Conservation (phyloP, 2,329 filamentous ascomycete genomes). For the Xylaria multiplex region DNA sequence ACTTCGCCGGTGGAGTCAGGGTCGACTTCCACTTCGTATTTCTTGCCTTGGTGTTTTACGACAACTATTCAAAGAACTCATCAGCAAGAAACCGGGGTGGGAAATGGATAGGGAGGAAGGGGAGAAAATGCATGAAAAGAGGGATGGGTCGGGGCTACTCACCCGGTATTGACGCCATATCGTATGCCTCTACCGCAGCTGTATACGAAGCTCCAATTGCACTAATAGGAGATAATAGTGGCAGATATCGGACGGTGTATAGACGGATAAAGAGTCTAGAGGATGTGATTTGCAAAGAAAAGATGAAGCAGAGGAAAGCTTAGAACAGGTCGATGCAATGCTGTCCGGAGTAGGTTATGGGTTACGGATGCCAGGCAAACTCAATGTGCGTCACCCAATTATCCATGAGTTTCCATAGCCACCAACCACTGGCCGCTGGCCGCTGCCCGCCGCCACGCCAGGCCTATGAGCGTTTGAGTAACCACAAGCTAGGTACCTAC, state of each 20-base stretch:
- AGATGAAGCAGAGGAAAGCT: neutral
- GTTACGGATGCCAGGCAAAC: slow-evolving; percentile 35
- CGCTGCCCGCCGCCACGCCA: neutral
- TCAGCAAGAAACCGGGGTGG: slow-evolving; percentile 39
- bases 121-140: slow-evolving; percentile 3
- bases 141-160: neutral
- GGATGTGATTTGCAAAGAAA: neutral
- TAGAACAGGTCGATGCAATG: neutral
- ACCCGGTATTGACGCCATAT: slow-evolving; percentile 47
- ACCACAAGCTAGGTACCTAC: no score
- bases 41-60: slow-evolving; percentile 95
- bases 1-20: slow-evolving; percentile 84
- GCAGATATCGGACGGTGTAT: neutral
- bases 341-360: no score
- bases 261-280: neutral
- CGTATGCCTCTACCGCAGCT: slow-evolving; percentile 25
- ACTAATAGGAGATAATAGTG: neutral
- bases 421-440: neutral
- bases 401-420: slow-evolving; percentile 40
- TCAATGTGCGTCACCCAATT: slow-evolving; percentile 42
- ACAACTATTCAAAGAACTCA: slow-evolving; percentile 67
- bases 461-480: neutral
- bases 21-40: slow-evolving; percentile 93
- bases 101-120: slow-evolving; percentile 2
- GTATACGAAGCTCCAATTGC: neutral